Percentiles rank a stretch among this genome's conserved stretches.
phyloP scores from a whole-genome alignment of 1,139 yeast genomes.

The Zygosaccharomyces sapae region DNA sequence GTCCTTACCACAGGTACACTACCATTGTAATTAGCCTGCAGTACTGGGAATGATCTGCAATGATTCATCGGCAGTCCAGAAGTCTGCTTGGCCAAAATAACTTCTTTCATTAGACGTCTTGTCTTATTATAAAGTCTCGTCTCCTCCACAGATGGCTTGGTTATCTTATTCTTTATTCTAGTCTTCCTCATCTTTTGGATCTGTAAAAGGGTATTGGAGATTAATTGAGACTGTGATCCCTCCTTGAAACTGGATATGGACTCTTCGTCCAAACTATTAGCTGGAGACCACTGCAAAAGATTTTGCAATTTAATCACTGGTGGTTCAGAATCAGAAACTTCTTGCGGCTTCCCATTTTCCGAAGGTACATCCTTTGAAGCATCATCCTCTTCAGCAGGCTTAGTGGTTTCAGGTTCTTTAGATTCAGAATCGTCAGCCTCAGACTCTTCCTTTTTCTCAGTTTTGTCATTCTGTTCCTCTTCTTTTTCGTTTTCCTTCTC shows the following conservation, averaged over 20 bases:
- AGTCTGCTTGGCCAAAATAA: slow-evolving; percentile 36
- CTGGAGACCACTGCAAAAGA: slow-evolving; percentile 53
- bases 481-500: slow-evolving; percentile 17
- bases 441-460: slow-evolving; percentile 3
- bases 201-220: slow-evolving; percentile 53
- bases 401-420: slow-evolving; percentile 1
- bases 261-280: slow-evolving; percentile 47
- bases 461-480: slow-evolving; percentile 14
- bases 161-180: slow-evolving; percentile 44
- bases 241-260: slow-evolving; percentile 47
- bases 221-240: slow-evolving; percentile 49
- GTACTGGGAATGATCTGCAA: slow-evolving; percentile 52
- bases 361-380: slow-evolving; percentile 9
- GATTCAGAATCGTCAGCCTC: slow-evolving; percentile 6
- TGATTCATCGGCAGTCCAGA: slow-evolving; percentile 28
- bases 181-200: slow-evolving; percentile 62
- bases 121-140: slow-evolving; percentile 47
- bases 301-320: slow-evolving; percentile 43
- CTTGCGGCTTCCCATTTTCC: background rate
- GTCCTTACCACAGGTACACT: slow-evolving; percentile 63
- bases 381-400: slow-evolving; percentile 12
- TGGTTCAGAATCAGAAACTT: background rate
- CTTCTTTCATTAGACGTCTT: slow-evolving; percentile 47
- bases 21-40: slow-evolving; percentile 73
- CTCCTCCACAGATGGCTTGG: slow-evolving; percentile 45